phyloP scores from a whole-genome alignment of 1,139 yeast genomes.

The Schwanniomyces etchellsii region DNA sequence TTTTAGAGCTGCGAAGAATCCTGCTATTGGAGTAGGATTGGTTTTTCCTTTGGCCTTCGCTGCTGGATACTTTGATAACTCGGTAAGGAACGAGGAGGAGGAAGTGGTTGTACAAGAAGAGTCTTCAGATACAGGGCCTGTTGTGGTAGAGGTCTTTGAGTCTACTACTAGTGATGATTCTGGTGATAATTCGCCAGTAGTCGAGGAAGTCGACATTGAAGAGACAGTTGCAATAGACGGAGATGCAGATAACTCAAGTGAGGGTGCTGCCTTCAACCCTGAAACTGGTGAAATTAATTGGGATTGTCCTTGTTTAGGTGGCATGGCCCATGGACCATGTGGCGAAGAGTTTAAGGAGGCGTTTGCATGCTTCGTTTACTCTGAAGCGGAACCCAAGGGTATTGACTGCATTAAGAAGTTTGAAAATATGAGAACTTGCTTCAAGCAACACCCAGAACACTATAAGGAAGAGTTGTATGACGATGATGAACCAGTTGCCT shows the following conservation, averaged over 20 bases:
- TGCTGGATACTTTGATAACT: too few species aligned
- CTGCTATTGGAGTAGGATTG: conserved; percentile 6
- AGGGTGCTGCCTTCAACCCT: conserved; percentile 80
- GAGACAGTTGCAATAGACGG: conserved; percentile 6
- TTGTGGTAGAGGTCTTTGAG: background rate
- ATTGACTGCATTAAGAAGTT: conserved; percentile 93
- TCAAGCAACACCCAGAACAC: conserved; percentile 88
- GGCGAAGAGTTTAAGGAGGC: conserved; percentile 98
- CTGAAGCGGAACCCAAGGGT: conserved; percentile 95
- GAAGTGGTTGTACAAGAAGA: background rate
- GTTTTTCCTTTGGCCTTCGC: conserved; percentile 5
- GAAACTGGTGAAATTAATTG: conserved; percentile 99
- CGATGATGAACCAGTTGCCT: conserved; percentile 38
- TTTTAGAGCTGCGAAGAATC: background rate
- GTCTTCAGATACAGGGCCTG: background rate
- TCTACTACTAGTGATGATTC: background rate
- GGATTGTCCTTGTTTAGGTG: conserved; percentile 99
- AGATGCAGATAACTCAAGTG: conserved; percentile 28
- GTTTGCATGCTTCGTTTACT: conserved; percentile 91
- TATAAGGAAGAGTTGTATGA: conserved; percentile 89
- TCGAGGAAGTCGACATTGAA: conserved; percentile 7
- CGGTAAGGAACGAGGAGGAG: background rate
- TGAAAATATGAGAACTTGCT: conserved; percentile 90
- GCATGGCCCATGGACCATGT: conserved; percentile 98
- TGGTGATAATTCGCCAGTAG: conserved; percentile 5